Evolutionary conservation across 2,329 filamentous ascomycete genomes (phyloP), one percentile per base, ranked within the genome.

Genomic region (Cladosporium halotolerans): DNA sequence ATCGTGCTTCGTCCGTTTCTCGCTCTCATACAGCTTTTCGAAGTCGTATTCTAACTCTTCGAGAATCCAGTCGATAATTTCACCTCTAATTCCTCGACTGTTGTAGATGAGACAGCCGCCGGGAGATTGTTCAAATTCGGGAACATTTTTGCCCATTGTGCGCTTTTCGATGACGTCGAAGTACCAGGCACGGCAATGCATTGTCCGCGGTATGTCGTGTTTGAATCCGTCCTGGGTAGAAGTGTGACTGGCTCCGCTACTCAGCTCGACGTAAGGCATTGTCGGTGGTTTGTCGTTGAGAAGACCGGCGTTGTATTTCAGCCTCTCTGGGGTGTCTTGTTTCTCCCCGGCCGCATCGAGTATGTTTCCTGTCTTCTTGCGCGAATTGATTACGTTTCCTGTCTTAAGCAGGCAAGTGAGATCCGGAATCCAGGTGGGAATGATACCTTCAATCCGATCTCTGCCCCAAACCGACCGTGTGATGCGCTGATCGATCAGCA

Each of bases 401-500:
- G 28, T 18, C 41, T 52, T 36, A 40, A 58, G 42, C 46, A 28
- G 18, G 46, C 45, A 31, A 46, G 53, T 58, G 28, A 62, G 11
- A 42, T 61, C 52, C 38, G 56, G 47, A 7, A 60, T 40, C 53
- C 55, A 51, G 11, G 54, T 45, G 23, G 54, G 41, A 9, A 57
- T 49, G 10, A 55, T 38, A 8, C 45, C 38, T 3, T 38, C 23
- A 16, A 55, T 9, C 6, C 16, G 14, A 13, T 40, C 42, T 28
- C 41, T 41, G 18, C 53, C 55, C 33, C 40, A 55, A 9, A 8
- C 28, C 1, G 19, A 39, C 1, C 60, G 57, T n/a, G 51, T 47
- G 2, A 44, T 23, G 10, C 58, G 43, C 11, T 56, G 42, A 36
- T 60, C 59, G n/a, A 62, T 33, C 5, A 61, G 52, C 2, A 62